These are phyloP conservation scores for Jasminum sambac DNA, from an alignment of 257 asterid species.

Conservation along the genomic window DNA sequence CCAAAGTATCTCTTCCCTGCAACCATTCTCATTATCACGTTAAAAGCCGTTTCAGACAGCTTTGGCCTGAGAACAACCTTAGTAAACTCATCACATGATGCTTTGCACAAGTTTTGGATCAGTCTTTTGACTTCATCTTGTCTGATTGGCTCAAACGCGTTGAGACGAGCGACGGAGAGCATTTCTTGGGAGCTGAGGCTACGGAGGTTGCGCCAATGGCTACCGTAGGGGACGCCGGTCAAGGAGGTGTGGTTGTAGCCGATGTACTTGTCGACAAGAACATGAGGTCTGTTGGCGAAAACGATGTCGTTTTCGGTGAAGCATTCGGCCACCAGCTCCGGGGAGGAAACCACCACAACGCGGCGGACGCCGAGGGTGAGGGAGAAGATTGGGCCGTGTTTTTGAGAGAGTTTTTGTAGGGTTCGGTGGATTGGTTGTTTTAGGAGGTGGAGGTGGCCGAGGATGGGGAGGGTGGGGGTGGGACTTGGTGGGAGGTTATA, in stretches of 20 bases:
- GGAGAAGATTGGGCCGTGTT: constrained; percentile 46
- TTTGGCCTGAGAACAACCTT: constrained; percentile 31
- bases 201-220: constrained; percentile 46
- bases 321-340: constrained; percentile 37
- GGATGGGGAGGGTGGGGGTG: constrained; percentile 26
- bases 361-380: constrained; percentile 47
- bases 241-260: constrained; percentile 47
- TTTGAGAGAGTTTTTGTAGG: constrained; percentile 29
- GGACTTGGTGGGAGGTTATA: constrained; percentile 39
- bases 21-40: constrained; percentile 34
- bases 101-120: constrained; percentile 10
- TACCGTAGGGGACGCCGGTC: constrained; percentile 46
- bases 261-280: constrained; percentile 38
- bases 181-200: constrained; percentile 42
- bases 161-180: constrained; percentile 38
- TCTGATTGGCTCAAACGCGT: constrained; percentile 33
- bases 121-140: constrained; percentile 27
- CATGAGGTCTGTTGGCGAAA: constrained; percentile 41
- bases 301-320: constrained; percentile 43
- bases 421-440: constrained; percentile 54
- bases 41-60: constrained; percentile 32
- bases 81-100: not conserved
- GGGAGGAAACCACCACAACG: constrained; percentile 45
- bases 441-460: constrained; percentile 57
- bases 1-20: constrained; percentile 29